A percentile compares a stretch with the other conserved stretches of the same genome.
Evolutionary conservation across 1,139 yeast species (phyloP).

Genomic region (Sugiyamaella castrensis): DNA sequence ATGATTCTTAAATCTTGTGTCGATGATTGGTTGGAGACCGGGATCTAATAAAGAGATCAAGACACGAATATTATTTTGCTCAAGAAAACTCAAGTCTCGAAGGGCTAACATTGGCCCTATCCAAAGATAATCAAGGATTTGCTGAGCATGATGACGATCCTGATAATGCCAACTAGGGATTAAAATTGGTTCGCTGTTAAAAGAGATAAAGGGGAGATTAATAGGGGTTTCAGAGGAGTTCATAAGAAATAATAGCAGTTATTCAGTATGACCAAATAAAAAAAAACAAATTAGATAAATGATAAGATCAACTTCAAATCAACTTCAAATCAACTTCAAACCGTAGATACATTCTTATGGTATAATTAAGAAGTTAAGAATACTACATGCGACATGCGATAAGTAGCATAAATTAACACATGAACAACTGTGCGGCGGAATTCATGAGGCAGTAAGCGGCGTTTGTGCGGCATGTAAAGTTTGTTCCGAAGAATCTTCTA

Average conservation of each 20-base stretch:
- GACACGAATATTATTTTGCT: constrained; percentile 26
- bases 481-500: too few relatives aligned
- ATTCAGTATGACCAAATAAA: not conserved
- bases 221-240: not conserved
- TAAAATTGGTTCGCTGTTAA: not conserved
- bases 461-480: too few relatives aligned
- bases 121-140: constrained; percentile 31
- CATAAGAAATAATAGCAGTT: not conserved
- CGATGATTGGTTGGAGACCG: constrained; percentile 1
- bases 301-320: too few relatives aligned
- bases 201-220: not conserved
- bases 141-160: constrained; percentile 31
- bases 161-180: constrained; percentile 32
- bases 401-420: too few relatives aligned
- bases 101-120: constrained; percentile 35
- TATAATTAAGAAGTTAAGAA: too few relatives aligned
- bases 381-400: too few relatives aligned
- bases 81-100: constrained; percentile 27
- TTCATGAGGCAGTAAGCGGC: too few relatives aligned
- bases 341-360: not conserved
- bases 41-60: constrained; percentile 25
- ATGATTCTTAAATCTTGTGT: not conserved
- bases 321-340: too few relatives aligned
- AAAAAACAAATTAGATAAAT: too few relatives aligned
- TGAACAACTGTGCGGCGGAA: too few relatives aligned